These are phyloP conservation scores for Boletus hoseneyae DNA, from an alignment of 1,284 basidiomycete genomes.

Conservation along the genomic window DNA sequence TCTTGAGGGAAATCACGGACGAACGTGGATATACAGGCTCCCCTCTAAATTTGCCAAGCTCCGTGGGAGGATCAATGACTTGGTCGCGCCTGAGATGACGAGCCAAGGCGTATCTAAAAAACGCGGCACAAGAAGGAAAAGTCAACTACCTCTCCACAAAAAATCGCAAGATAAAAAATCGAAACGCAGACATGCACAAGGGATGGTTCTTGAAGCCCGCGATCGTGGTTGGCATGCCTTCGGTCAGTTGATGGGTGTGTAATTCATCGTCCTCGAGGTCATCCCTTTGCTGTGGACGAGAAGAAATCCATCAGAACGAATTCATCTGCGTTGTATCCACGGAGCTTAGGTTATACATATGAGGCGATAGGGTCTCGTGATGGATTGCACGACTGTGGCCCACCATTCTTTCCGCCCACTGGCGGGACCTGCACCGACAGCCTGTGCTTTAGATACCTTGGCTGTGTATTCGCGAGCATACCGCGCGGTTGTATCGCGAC, in stretches of 20 bases:
- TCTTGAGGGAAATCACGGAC: constrained; percentile 81
- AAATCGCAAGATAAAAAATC: constrained; percentile 6
- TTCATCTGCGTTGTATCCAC: constrained; percentile 26
- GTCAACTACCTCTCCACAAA: constrained; percentile 5
- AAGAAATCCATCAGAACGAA: constrained; percentile 15
- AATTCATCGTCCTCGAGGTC: constrained; percentile 95
- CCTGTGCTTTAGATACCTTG: constrained; percentile 81
- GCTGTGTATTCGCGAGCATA: constrained; percentile 83
- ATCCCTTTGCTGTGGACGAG: constrained; percentile 71
- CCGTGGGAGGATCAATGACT: constrained; percentile 79
- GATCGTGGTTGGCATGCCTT: constrained; percentile 94
- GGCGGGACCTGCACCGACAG: constrained; percentile 44
- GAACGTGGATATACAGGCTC: constrained; percentile 90
- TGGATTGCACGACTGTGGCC: constrained; percentile 60
- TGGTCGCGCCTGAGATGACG: constrained; percentile 90
- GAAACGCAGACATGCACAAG: constrained; percentile 47
- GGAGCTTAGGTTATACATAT: constrained; percentile 44
- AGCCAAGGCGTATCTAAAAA: constrained; percentile 76
- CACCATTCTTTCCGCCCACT: constrained; percentile 83
- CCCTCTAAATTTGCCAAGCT: constrained; percentile 90
- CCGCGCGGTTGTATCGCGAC: constrained; percentile 69
- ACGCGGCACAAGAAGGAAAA: background rate
- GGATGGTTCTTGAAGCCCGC: constrained; percentile 96
- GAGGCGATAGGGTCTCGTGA: constrained; percentile 76
- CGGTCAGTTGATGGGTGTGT: constrained; percentile 70